Conservation (phyloP, 306 rosid species). For the Acacia confusa region DNA sequence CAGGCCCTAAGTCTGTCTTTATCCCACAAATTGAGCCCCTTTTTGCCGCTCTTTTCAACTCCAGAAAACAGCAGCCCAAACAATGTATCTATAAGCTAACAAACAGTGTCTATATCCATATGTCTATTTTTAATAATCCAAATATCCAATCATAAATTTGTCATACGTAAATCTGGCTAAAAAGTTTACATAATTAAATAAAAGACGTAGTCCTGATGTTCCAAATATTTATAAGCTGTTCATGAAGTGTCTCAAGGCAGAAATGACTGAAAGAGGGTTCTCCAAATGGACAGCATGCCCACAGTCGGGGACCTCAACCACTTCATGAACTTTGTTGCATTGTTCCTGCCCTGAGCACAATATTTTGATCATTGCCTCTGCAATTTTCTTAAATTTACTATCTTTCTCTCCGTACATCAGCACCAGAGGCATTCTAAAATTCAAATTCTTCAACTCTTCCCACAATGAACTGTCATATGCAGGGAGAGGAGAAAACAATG, state of each 20-base stretch:
- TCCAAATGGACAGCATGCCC: constrained; percentile 95
- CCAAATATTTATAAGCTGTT: constrained; percentile 17
- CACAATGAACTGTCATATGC: constrained; percentile 65
- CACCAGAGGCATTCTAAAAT: constrained; percentile 67
- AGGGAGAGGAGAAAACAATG: constrained; percentile 1
- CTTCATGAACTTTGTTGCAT: constrained; percentile 41
- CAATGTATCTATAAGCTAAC: too few relatives aligned
- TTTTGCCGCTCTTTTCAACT: too few relatives aligned
- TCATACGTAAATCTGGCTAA: background rate
- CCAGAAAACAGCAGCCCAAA: too few relatives aligned
- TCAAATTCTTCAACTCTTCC: constrained; percentile 73
- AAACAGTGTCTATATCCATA: too few relatives aligned
- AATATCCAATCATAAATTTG: background rate
- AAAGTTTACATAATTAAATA: background rate
- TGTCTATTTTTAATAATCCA: background rate
- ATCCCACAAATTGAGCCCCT: too few relatives aligned
- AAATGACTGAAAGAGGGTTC: constrained; percentile 74
- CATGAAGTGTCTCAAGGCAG: constrained; percentile 59
- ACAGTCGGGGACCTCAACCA: constrained; percentile 65
- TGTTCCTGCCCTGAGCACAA: constrained; percentile 31
- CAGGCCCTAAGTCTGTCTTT: too few relatives aligned
- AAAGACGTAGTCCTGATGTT: background rate
- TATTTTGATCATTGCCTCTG: constrained; percentile 53
- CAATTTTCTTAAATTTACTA: constrained; percentile 66
- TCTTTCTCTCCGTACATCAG: constrained; percentile 80